phyloP scores from a whole-genome alignment of 1,284 basidiomycete species.

The Ustilago esculenta region DNA sequence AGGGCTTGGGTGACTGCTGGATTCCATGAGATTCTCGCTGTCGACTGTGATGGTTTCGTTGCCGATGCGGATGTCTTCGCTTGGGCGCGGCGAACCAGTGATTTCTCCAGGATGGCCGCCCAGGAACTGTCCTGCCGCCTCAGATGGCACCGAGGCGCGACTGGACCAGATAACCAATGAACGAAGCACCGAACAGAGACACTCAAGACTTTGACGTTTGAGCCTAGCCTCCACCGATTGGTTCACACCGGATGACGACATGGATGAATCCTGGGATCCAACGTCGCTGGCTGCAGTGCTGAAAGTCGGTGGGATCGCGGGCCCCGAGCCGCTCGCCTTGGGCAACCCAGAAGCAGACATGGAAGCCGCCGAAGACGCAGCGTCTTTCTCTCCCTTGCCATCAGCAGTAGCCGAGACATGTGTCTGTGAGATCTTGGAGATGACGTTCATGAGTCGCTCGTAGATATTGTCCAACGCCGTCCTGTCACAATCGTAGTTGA shows the following conservation, averaged over 20 bases:
- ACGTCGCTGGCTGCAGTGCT: constrained; percentile 41
- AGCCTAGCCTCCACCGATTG: constrained; percentile 61
- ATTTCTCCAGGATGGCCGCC: constrained; percentile 14
- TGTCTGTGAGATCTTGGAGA: constrained; percentile 59
- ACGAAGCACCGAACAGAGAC: constrained; percentile 64
- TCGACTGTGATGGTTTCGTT: constrained; percentile 51
- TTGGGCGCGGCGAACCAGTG: constrained; percentile 40
- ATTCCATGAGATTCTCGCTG: constrained; percentile 45
- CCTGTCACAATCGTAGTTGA: constrained; percentile 67
- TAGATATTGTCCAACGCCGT: constrained; percentile 66
- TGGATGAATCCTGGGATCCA: constrained; percentile 18
- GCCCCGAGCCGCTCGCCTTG: constrained; percentile 20
- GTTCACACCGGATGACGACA: constrained; percentile 18
- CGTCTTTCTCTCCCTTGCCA: constrained; percentile 35
- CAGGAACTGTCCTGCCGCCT: constrained; percentile 19
- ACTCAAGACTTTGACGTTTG: constrained; percentile 65
- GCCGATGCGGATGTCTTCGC: constrained; percentile 50
- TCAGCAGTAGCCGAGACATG: constrained; percentile 40
- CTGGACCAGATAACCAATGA: constrained; percentile 64
- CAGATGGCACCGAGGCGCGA: constrained; percentile 25
- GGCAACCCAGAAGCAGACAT: constrained; percentile 13
- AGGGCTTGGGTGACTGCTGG: constrained; percentile 22
- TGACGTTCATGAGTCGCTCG: constrained; percentile 65
- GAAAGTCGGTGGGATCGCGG: constrained; percentile 49
- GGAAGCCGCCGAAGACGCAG: constrained; percentile 8